These are phyloP conservation scores for Alloteropsis semialata DNA, from an alignment of 176 grass and related monocot species.

Conservation along the genomic window DNA sequence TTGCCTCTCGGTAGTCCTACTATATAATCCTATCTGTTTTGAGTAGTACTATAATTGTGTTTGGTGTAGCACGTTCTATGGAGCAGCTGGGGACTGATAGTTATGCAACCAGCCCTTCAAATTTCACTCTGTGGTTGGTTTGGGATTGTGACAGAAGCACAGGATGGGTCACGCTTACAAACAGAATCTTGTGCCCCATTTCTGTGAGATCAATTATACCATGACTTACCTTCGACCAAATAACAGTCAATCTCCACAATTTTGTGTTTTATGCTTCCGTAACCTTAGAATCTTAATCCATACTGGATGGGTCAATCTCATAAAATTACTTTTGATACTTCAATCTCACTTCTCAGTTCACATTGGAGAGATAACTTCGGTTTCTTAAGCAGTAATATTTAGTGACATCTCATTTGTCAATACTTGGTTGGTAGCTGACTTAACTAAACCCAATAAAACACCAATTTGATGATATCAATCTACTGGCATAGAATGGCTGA, in stretches of 20 bases:
- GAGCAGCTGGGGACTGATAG: neutral
- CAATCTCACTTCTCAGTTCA: too few relatives aligned
- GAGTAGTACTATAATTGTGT: neutral
- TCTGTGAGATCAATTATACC: neutral
- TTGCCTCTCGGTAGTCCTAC: too few relatives aligned
- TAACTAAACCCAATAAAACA: too few relatives aligned
- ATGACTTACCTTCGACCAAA: neutral
- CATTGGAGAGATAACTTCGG: neutral
- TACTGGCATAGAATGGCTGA: neutral
- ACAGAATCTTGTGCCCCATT: too few relatives aligned
- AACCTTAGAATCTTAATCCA: neutral
- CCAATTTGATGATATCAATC: neutral
- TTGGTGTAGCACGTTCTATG: neutral
- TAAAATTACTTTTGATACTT: too few relatives aligned
- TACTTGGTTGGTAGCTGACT: too few relatives aligned
- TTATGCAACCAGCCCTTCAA: neutral
- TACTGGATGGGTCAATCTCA: too few relatives aligned
- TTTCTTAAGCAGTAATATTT: neutral
- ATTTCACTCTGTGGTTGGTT: neutral
- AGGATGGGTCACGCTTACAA: too few relatives aligned
- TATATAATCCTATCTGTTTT: too few relatives aligned
- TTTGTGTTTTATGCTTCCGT: neutral
- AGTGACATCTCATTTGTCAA: neutral
- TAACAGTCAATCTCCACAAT: neutral
- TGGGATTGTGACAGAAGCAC: too few relatives aligned